These are phyloP conservation scores for Fusarium zealandicum DNA, from an alignment of 2,329 filamentous ascomycete genomes.

Conservation along the genomic window DNA sequence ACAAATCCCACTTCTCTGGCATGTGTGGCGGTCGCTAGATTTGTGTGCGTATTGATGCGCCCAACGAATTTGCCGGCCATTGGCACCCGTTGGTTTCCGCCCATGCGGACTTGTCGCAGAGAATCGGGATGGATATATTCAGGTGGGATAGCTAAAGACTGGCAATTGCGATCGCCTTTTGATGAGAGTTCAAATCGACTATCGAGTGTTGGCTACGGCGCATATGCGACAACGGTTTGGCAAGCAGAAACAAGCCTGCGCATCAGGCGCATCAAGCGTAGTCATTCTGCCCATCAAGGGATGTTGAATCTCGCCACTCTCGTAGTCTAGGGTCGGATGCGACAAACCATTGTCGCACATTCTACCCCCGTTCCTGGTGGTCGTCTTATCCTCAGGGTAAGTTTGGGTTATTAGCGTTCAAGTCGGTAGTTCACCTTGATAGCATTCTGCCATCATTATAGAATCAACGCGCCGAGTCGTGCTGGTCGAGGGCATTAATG, in stretches of 20 bases:
- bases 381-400: neutral
- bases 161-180: conserved; percentile 2
- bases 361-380: conserved; percentile 8
- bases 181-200: neutral
- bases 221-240: neutral
- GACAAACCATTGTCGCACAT: conserved; percentile 21
- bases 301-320: conserved; percentile 11
- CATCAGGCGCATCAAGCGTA: neutral
- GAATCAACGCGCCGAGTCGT: conserved; percentile 9
- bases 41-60: conserved; percentile 30
- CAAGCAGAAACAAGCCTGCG: neutral
- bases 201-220: neutral
- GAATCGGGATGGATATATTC: conserved; percentile 12
- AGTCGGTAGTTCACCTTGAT: conserved; percentile 15
- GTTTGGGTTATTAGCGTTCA: conserved; percentile 8
- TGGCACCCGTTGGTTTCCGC: conserved; percentile 33
- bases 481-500: neutral
- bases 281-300: conserved; percentile 23
- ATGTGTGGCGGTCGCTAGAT: conserved; percentile 37
- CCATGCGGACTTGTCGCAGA: conserved; percentile 32
- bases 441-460: conserved; percentile 12
- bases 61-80: conserved; percentile 22
- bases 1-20: conserved; percentile 25
- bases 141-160: conserved; percentile 23
- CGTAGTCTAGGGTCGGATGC: conserved; percentile 15